Percentiles rank a stretch among this genome's conserved stretches.
Evolutionary conservation across 768 basidiomycete species (phyloP).

Genomic region (Podaxis pistillaris): DNA sequence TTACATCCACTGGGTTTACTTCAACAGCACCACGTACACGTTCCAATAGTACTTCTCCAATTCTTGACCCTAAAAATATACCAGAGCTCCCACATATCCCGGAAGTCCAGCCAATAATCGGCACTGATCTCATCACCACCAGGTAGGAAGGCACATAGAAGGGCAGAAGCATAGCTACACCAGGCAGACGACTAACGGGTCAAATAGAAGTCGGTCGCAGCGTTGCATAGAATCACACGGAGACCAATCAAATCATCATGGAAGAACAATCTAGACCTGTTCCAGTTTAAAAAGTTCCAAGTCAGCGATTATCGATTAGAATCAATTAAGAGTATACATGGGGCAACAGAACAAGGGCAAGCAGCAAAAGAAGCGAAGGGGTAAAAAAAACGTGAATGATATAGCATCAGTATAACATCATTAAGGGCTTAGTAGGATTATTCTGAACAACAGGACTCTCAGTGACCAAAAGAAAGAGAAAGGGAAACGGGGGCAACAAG

Average conservation of each 20-base stretch:
- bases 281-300: not conserved
- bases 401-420: not conserved
- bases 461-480: not conserved
- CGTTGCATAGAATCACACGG: not conserved
- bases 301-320: not conserved
- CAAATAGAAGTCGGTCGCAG: not conserved
- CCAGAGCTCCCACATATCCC: not conserved
- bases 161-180: not conserved
- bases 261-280: not conserved
- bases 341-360: not conserved
- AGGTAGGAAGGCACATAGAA: not conserved
- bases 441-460: not conserved
- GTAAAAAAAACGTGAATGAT: not conserved
- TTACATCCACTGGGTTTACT: not conserved
- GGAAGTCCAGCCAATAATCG: constrained; percentile 11
- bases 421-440: not conserved
- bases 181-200: not conserved
- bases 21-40: not conserved
- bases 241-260: not conserved
- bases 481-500: not conserved
- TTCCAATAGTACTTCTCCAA: not conserved
- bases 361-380: not conserved
- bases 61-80: constrained; percentile 1
- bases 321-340: not conserved
- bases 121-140: not conserved